Evolutionary conservation across 2,329 filamentous ascomycete genomes (phyloP), one percentile per base, ranked within the genome.

Genomic region (Fusarium begoniae): DNA sequence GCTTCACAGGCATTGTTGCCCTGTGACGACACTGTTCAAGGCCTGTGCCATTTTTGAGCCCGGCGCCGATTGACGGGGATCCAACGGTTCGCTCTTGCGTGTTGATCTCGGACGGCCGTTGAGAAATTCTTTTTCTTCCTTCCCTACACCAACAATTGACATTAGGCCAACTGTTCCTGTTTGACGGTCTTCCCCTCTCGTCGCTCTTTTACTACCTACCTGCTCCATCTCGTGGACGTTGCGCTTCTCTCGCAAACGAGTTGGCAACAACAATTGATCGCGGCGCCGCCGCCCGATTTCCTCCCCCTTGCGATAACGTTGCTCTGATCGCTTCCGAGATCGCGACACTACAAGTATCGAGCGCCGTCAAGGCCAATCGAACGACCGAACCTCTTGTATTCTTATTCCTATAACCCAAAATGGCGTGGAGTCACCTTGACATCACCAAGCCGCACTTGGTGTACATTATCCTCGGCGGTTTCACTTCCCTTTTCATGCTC

Each of bases 401-500:
- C 51, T 62, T 48, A 61, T 69, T 44, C 51, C 37, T 62, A 44
- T 55, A 59, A 38, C 60, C 37, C 77, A 75, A 51, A 38, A 95
- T 95, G 93, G 91, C 91, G 71, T 95, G 93, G 93, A 89, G 92
- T 54, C 92, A 95, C 77, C 88, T 96, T 60, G 91, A 91, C 70
- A 92, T 98, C 85, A 98, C 97, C 84, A 93, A 92, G 87, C 94
- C 96, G 79, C 96, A 99, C 87, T 84, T 98, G 94, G 96, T 97
- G 75, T 99, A 99, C 84, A 94, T 98, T 84, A 98, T 99, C 84
- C 87, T 99, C 64, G 96, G 96, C 79, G 96, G 96, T 82, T 99
- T 99, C 86, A 99, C 96, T 77, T 95, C 93, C 69, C 87, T 99
- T 78, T 99, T 99, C 86, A 99, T 99, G 96, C 88, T 99, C 69